A percentile compares a stretch with the other conserved stretches of the same genome.
phyloP scores from a whole-genome alignment of 345 rosid genomes.

The Populus ilicifolia region DNA sequence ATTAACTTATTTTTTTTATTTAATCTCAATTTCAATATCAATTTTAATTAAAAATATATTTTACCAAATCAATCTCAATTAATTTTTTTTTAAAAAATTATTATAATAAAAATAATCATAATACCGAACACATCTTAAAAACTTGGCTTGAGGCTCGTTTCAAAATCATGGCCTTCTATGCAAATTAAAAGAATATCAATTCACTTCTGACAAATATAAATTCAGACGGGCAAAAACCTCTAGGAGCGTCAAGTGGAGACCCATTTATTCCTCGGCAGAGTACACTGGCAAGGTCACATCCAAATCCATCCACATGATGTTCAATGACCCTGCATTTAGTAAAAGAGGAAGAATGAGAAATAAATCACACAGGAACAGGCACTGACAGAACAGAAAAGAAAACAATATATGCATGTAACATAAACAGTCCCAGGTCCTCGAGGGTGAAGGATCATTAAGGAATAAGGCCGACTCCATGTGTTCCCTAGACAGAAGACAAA shows the following conservation, averaged over 20 bases:
- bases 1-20: too few relatives aligned
- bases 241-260: constrained; percentile 63
- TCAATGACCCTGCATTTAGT: constrained; percentile 57
- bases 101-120: too few relatives aligned
- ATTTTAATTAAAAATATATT: too few relatives aligned
- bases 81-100: too few relatives aligned
- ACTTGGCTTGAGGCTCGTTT: not conserved
- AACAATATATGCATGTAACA: too few relatives aligned
- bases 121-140: too few relatives aligned
- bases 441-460: not conserved
- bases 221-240: constrained; percentile 18
- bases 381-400: too few relatives aligned
- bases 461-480: constrained; percentile 33
- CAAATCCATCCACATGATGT: constrained; percentile 91
- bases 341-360: constrained; percentile 11
- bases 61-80: too few relatives aligned
- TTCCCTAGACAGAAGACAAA: constrained; percentile 60
- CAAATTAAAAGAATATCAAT: not conserved
- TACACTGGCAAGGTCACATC: constrained; percentile 93
- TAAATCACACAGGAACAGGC: not conserved
- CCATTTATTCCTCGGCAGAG: constrained; percentile 94
- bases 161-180: not conserved
- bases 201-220: not conserved
- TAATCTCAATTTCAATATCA: fast-evolving
- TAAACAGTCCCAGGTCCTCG: not conserved